phyloP scores from a whole-genome alignment of 305 asterid genomes.

The Fraxinus sp. region DNA sequence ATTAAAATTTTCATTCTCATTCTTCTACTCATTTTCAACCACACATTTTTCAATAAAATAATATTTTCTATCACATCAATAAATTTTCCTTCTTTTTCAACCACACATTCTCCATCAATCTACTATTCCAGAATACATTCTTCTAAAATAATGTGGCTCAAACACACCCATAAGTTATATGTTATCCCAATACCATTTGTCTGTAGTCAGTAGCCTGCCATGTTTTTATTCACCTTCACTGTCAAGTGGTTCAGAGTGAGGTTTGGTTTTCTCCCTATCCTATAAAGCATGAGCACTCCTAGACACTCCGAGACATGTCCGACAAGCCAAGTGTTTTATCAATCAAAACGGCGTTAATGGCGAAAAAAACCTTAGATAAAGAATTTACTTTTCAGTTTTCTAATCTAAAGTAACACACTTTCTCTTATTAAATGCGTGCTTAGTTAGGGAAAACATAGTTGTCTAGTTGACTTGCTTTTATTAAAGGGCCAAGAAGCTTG shows the following conservation, averaged over 20 bases:
- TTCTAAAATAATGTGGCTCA: no score
- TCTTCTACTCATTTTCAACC: no score
- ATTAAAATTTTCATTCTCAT: no score
- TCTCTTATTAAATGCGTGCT: background rate
- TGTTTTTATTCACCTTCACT: background rate
- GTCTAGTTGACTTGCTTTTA: background rate
- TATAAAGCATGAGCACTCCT: background rate
- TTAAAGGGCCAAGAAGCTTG: background rate
- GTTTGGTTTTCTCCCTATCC: background rate
- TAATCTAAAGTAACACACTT: background rate
- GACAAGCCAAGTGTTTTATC: background rate
- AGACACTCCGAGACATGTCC: background rate
- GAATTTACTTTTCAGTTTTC: background rate
- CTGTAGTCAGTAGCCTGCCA: background rate
- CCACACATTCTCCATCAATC: no score
- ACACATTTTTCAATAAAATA: no score
- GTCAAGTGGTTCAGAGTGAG: background rate
- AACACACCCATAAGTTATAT: background rate
- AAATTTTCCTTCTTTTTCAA: no score
- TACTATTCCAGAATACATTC: no score
- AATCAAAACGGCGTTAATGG: background rate
- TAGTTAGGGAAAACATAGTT: background rate
- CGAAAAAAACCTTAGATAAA: background rate
- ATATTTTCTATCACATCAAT: no score
- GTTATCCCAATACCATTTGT: background rate